phyloP scores from a whole-genome alignment of 345 rosid species.

The Sonneratia alba region DNA sequence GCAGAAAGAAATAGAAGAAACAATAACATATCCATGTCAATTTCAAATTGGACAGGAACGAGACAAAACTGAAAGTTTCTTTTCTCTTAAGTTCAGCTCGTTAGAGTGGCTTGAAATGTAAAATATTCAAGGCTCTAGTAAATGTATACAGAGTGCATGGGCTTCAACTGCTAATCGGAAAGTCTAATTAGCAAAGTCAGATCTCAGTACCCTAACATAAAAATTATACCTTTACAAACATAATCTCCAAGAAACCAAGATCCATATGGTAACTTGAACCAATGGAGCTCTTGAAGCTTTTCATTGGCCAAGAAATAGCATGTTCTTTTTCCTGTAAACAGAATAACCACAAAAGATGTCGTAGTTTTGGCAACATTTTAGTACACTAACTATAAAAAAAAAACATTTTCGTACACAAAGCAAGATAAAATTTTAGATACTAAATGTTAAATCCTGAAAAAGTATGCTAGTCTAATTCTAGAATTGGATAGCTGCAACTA shows the following conservation, averaged over 20 bases:
- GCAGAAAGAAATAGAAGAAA: background rate
- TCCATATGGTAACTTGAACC: conserved; percentile 73
- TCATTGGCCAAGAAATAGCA: conserved; percentile 48
- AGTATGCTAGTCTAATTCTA: background rate
- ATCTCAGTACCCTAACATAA: background rate
- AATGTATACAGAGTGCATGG: background rate
- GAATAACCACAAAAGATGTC: background rate
- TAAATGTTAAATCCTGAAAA: background rate
- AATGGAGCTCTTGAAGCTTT: conserved; percentile 67
- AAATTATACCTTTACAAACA: conserved; percentile 50
- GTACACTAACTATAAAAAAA: no score
- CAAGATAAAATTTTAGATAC: background rate
- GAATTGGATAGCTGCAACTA: background rate
- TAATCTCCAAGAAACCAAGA: conserved; percentile 94
- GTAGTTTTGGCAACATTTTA: background rate
- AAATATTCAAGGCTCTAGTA: background rate
- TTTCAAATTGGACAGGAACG: background rate
- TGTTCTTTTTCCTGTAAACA: conserved; percentile 34
- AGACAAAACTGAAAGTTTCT: background rate
- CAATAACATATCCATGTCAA: background rate
- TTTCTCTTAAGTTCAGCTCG: background rate
- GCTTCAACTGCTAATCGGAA: background rate
- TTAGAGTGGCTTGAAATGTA: background rate
- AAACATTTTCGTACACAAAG: background rate
- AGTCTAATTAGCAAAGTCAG: background rate